Conservation (phyloP, 1,284 basidiomycete genomes). For the Anthracocystis walkeri region DNA sequence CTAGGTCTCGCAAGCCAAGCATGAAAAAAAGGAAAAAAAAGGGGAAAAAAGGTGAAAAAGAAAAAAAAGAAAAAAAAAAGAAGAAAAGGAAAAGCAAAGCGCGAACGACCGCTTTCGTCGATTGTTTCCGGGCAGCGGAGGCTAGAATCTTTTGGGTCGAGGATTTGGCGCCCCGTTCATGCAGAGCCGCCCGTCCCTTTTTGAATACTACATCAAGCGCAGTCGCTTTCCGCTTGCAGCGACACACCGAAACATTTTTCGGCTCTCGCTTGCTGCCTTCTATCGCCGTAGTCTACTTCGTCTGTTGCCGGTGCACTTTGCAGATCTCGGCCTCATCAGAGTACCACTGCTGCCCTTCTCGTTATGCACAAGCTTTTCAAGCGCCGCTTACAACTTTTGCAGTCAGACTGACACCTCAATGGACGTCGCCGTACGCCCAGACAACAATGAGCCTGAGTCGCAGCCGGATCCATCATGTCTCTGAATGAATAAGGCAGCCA, state of each 20-base stretch:
- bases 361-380: neutral
- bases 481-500: slow-evolving; percentile 4
- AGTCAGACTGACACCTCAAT: slow-evolving; percentile 10
- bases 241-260: slow-evolving; percentile 4
- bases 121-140: slow-evolving; percentile 5
- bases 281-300: neutral
- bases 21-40: neutral
- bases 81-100: neutral
- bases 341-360: slow-evolving; percentile 2
- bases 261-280: neutral
- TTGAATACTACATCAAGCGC: neutral
- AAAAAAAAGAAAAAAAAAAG: neutral
- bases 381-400: slow-evolving; percentile 15
- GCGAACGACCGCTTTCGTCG: slow-evolving; percentile 20
- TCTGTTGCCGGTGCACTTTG: slow-evolving; percentile 13
- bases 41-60: neutral
- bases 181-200: neutral
- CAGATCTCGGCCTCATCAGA: slow-evolving; percentile 21
- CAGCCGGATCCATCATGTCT: slow-evolving; percentile 21
- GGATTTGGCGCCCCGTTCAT: slow-evolving; percentile 14
- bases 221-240: slow-evolving; percentile 26
- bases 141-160: slow-evolving; percentile 2
- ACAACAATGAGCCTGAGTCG: neutral
- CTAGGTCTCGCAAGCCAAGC: neutral
- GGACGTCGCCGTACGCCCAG: slow-evolving; percentile 12